phyloP scores from a whole-genome alignment of 1,284 basidiomycete species.

The Rhizoctonia solani region DNA sequence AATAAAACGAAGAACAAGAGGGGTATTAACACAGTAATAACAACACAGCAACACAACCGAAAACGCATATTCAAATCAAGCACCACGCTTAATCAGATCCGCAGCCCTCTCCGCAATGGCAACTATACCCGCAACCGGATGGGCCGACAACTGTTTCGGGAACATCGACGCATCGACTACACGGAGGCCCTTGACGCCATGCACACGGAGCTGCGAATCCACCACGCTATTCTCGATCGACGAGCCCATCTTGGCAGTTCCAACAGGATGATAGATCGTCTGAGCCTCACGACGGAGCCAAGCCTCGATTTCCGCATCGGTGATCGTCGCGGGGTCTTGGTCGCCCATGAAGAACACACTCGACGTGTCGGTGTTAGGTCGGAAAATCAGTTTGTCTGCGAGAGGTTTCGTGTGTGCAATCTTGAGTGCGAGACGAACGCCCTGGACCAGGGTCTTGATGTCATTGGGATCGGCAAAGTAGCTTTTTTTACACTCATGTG shows the following conservation, averaged over 20 bases:
- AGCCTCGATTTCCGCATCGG: constrained; percentile 49
- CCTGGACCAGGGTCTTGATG: constrained; percentile 44
- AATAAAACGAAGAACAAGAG: too few species aligned
- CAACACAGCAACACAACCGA: too few species aligned
- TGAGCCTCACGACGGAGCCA: constrained; percentile 47
- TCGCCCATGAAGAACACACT: constrained; percentile 46
- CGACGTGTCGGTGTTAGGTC: constrained; percentile 42
- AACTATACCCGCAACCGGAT: constrained; percentile 44
- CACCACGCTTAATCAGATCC: constrained; percentile 27
- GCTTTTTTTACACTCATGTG: constrained; percentile 23
- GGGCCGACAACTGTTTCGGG: constrained; percentile 46
- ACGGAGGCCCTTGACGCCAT: constrained; percentile 51
- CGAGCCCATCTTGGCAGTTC: constrained; percentile 46
- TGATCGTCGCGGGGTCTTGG: constrained; percentile 43
- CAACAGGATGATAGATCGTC: constrained; percentile 50
- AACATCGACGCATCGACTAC: constrained; percentile 57
- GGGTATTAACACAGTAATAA: too few species aligned
- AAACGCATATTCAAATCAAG: too few species aligned
- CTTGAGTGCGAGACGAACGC: constrained; percentile 42
- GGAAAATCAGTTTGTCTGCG: constrained; percentile 44
- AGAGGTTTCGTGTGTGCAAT: constrained; percentile 43
- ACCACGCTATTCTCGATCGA: constrained; percentile 48
- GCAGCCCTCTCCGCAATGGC: constrained; percentile 45
- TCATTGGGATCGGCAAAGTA: constrained; percentile 42
- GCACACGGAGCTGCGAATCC: constrained; percentile 52